These are phyloP conservation scores for Marasmius fiardii DNA, from an alignment of 1,284 basidiomycete species.

Conservation along the genomic window DNA sequence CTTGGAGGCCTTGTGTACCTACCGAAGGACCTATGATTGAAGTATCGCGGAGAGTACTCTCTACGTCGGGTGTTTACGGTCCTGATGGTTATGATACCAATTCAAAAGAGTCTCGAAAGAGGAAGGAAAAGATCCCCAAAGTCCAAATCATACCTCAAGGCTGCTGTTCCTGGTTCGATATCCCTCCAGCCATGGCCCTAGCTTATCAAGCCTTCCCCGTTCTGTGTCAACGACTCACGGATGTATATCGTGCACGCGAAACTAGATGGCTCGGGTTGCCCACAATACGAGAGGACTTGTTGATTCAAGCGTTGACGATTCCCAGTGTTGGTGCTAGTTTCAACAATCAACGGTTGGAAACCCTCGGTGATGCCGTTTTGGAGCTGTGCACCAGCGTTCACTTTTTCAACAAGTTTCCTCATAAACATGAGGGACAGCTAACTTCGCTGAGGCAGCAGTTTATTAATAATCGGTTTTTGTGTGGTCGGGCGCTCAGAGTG, in stretches of 20 bases:
- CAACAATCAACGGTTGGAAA: conserved; percentile 83
- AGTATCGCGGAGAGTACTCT: conserved; percentile 37
- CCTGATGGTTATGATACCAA: conserved; percentile 18
- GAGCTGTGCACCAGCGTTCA: conserved; percentile 75
- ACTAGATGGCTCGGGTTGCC: conserved; percentile 56
- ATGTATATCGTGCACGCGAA: conserved; percentile 56
- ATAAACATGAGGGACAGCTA: conserved; percentile 80
- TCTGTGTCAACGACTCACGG: conserved; percentile 63
- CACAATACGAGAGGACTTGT: conserved; percentile 48
- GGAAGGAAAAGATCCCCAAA: conserved; percentile 25
- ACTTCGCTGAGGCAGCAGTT: conserved; percentile 56
- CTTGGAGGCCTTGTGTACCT: conserved; percentile 39
- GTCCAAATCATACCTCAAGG: conserved; percentile 48
- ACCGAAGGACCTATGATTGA: conserved; percentile 60
- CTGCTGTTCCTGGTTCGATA: conserved; percentile 46
- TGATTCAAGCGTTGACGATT: conserved; percentile 72
- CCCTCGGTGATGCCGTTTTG: conserved; percentile 79
- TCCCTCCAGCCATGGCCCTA: conserved; percentile 44
- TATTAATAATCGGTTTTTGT: conserved; percentile 67
- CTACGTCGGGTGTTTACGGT: conserved; percentile 40
- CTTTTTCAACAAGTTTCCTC: conserved; percentile 69
- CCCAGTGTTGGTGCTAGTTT: conserved; percentile 59
- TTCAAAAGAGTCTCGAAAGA: background rate
- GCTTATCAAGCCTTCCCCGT: conserved; percentile 59
- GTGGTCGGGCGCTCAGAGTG: conserved; percentile 61